Evolutionary conservation across 768 basidiomycete species (phyloP).

Genomic region (Zangia roseola): DNA sequence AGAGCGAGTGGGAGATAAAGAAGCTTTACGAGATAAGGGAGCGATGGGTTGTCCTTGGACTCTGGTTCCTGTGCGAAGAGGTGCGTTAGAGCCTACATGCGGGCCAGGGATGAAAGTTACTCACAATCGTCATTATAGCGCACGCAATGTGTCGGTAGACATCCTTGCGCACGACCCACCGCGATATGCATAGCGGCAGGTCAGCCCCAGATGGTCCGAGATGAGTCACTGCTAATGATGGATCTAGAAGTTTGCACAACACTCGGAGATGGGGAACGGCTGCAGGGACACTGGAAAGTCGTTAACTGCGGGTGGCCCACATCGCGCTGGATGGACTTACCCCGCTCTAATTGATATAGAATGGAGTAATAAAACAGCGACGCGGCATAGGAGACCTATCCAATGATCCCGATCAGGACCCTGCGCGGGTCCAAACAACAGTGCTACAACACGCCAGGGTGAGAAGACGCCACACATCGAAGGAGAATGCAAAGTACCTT

Average conservation of each 20-base stretch:
- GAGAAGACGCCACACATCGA: neutral
- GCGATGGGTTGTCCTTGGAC: conserved; percentile 43
- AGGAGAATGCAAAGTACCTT: conserved; percentile 13
- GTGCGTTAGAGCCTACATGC: neutral
- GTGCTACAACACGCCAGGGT: conserved; percentile 28
- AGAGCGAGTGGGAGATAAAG: conserved; percentile 22
- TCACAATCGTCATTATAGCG: conserved; percentile 41
- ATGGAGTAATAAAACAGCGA: conserved; percentile 47
- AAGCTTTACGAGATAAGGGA: conserved; percentile 30
- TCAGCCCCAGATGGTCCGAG: conserved; percentile 32
- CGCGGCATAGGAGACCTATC: conserved; percentile 57
- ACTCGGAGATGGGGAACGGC: conserved; percentile 49
- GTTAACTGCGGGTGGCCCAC: neutral
- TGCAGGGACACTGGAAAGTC: conserved; percentile 43
- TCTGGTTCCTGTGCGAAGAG: conserved; percentile 52
- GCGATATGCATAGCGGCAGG: conserved; percentile 35
- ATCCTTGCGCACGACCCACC: conserved; percentile 48
- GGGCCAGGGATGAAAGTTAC: conserved; percentile 23
- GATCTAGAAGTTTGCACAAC: conserved; percentile 46
- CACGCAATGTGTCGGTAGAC: conserved; percentile 36
- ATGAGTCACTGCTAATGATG: conserved; percentile 2
- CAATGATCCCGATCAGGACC: conserved; percentile 48
- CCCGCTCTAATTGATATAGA: conserved; percentile 48
- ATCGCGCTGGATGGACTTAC: conserved; percentile 38
- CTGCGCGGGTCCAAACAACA: conserved; percentile 39